Percentiles rank a stretch among this genome's conserved stretches.
Evolutionary conservation across 2,329 filamentous ascomycete species (phyloP).

Genomic region (Aspergillus udagawae): DNA sequence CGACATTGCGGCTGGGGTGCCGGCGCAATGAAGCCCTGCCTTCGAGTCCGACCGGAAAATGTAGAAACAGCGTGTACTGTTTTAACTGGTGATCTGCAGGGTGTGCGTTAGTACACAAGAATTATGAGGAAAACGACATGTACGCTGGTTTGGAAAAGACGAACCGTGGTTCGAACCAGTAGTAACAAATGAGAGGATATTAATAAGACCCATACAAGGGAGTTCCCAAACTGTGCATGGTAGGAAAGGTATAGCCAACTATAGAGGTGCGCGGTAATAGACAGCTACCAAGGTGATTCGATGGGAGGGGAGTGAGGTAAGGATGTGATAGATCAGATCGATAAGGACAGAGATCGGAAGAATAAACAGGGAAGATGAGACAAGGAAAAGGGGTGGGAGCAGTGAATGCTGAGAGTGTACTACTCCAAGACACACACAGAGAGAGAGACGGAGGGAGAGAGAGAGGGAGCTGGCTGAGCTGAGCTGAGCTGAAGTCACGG

Average conservation of each 20-base stretch:
- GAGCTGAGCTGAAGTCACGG: slow-evolving; percentile 18
- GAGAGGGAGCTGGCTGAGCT: slow-evolving; percentile 1
- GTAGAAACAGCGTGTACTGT: neutral
- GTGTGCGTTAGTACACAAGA: neutral
- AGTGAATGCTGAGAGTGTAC: slow-evolving; percentile 9
- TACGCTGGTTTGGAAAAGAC: neutral
- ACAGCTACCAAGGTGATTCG: neutral
- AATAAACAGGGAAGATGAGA: slow-evolving; percentile 2
- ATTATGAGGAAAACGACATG: neutral
- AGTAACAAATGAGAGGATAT: slow-evolving; percentile 3
- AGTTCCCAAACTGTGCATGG: slow-evolving; percentile 3
- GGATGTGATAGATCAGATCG: slow-evolving; percentile 3
- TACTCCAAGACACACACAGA: slow-evolving; percentile 4
- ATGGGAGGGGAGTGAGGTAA: slow-evolving; percentile 8
- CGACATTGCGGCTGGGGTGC: slow-evolving; percentile 37
- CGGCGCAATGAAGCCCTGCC: neutral
- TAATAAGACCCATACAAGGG: slow-evolving; percentile 5
- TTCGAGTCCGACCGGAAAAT: neutral
- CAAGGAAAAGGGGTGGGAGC: slow-evolving; percentile 5
- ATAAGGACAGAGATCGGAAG: slow-evolving; percentile 4
- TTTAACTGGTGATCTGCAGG: neutral
- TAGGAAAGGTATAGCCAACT: neutral
- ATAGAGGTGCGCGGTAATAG: neutral
- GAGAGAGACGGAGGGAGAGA: neutral
- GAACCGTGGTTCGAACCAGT: neutral